Evolutionary conservation across 176 grass and related monocot genomes (phyloP).

Genomic region (Avena eriantha): DNA sequence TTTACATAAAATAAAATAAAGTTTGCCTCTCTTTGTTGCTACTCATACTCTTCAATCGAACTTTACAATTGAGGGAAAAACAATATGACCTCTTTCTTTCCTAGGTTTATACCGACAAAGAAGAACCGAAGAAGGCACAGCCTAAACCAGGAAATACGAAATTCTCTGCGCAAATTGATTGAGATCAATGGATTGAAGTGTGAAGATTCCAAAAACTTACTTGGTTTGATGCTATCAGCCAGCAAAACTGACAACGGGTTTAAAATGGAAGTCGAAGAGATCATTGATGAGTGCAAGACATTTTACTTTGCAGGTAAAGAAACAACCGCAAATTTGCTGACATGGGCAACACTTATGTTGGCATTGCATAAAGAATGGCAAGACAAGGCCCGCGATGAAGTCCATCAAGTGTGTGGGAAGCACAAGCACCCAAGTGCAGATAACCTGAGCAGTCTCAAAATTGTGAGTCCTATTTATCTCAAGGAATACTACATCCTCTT

Average conservation of each 20-base stretch:
- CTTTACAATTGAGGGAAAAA: background rate
- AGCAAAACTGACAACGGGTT: constrained; percentile 53
- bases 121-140: constrained; percentile 66
- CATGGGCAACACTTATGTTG: constrained; percentile 82
- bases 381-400: constrained; percentile 66
- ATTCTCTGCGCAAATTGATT: constrained; percentile 66
- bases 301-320: constrained; percentile 91
- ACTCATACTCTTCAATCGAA: constrained; percentile 6
- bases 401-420: constrained; percentile 61
- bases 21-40: background rate
- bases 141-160: constrained; percentile 66
- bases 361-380: constrained; percentile 85
- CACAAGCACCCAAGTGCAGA: constrained; percentile 47
- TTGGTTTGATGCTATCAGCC: constrained; percentile 79
- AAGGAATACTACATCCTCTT: background rate
- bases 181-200: constrained; percentile 65
- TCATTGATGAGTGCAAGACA: constrained; percentile 89
- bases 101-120: constrained; percentile 84
- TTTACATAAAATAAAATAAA: background rate
- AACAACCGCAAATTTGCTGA: constrained; percentile 84
- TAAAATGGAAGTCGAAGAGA: constrained; percentile 83
- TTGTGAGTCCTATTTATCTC: constrained; percentile 49
- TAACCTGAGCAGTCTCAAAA: constrained; percentile 67
- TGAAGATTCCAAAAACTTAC: constrained; percentile 73
- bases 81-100: constrained; percentile 7